phyloP scores from a whole-genome alignment of 176 grass and related monocot species.

The Triticum dicoccoides region DNA sequence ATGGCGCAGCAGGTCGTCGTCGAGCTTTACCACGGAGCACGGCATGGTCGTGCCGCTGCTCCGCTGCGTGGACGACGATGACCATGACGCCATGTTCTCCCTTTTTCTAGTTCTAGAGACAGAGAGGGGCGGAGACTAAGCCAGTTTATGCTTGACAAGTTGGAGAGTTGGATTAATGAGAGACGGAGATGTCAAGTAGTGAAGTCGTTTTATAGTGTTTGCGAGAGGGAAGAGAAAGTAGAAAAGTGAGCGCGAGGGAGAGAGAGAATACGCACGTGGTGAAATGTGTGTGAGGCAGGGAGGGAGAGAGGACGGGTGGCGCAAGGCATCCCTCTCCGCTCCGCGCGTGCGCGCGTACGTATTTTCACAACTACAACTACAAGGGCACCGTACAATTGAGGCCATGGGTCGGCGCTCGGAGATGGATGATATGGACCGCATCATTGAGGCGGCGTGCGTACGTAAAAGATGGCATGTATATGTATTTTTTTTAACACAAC shows the following conservation, averaged over 20 bases:
- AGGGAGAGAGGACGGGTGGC: background rate
- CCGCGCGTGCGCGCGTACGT: background rate
- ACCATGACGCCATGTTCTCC: background rate
- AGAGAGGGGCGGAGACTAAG: background rate
- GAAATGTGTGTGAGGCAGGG: background rate
- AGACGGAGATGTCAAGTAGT: constrained; percentile 11
- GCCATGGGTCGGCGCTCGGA: no score
- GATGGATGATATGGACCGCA: no score
- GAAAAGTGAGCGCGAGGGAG: background rate
- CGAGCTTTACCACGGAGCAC: background rate
- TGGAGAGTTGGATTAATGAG: background rate
- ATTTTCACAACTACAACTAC: background rate
- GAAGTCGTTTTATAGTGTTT: constrained; percentile 42
- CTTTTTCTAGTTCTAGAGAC: background rate
- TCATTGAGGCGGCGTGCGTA: no score
- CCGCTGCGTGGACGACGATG: background rate
- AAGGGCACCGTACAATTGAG: background rate
- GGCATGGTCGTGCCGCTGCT: background rate
- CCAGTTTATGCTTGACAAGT: background rate
- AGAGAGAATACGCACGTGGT: constrained; percentile 25
- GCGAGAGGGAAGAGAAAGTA: background rate
- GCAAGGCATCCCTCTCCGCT: background rate
- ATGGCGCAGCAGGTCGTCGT: background rate
- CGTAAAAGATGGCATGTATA: no score
- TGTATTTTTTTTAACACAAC: no score